Conservation (phyloP, 495 filamentous ascomycete genomes). For the Astrothelium macrocarpum region DNA sequence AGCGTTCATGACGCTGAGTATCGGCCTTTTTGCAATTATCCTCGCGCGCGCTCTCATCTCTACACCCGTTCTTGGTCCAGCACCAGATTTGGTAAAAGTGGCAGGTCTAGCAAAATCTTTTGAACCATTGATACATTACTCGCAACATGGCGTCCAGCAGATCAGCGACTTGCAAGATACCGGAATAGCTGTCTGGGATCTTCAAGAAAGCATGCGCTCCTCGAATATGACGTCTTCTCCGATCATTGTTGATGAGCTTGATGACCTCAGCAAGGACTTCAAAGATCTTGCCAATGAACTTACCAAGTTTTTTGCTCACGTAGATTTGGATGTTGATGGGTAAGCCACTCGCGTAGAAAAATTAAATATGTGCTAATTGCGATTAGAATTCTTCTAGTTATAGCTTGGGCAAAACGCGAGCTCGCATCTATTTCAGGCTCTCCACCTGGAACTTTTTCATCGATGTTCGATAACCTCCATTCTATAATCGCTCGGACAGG, state of each 20-base stretch:
- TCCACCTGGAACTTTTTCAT: slow-evolving; percentile 50
- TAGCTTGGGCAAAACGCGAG: slow-evolving; percentile 89
- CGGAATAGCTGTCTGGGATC: slow-evolving; percentile 82
- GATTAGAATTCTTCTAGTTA: slow-evolving; percentile 68
- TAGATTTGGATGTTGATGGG: slow-evolving; percentile 83
- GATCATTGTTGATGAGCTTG: slow-evolving; percentile 73
- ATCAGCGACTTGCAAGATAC: slow-evolving; percentile 81
- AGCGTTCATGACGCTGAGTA: slow-evolving; percentile 45
- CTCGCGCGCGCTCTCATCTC: slow-evolving; percentile 54
- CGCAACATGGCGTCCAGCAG: slow-evolving; percentile 75
- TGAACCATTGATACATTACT: slow-evolving; percentile 85
- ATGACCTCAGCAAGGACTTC: slow-evolving; percentile 70
- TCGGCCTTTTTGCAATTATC: slow-evolving; percentile 47
- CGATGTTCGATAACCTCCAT: slow-evolving; percentile 71
- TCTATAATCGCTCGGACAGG: slow-evolving; percentile 58
- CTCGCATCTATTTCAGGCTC: slow-evolving; percentile 46
- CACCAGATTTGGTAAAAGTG: slow-evolving; percentile 82
- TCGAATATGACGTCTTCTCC: slow-evolving; percentile 83
- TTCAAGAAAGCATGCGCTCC: slow-evolving; percentile 76
- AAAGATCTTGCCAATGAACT: slow-evolving; percentile 73
- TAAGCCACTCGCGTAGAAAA: slow-evolving; percentile 23
- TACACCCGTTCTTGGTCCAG: slow-evolving; percentile 54
- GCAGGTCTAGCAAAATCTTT: slow-evolving; percentile 79
- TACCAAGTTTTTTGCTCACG: slow-evolving; percentile 80
- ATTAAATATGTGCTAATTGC: background rate